Evolutionary conservation across 768 basidiomycete species (phyloP), one percentile per base, ranked within the genome.

Genomic region (Kwoniella sp.): DNA sequence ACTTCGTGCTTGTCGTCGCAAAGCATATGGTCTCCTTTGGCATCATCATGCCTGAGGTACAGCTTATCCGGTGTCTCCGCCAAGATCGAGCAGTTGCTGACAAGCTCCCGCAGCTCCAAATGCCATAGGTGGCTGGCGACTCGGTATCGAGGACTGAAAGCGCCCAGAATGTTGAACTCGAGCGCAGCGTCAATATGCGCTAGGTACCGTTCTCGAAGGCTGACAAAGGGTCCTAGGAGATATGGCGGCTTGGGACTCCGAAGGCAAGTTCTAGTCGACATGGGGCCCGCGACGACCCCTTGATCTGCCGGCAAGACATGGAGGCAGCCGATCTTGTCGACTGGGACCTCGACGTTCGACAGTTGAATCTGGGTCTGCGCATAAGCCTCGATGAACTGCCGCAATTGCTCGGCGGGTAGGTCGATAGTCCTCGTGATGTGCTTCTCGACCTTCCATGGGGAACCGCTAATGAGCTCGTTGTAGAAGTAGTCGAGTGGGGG

Each of bases 1-100:
- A 77, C 65, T 41, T 72, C 55, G 54, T 61, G 52, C 11, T 72
- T 57, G 11, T 68, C 61, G 50, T 75, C 69, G 29, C 75, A 68
- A 37, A 80, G 59, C 12, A 73, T 65, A 17, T 79, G 75, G 66
- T 70, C 75, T 17, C 70, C 77, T 31, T 68, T 71, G 28, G 67
- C 63, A 25, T 76, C 62, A 50, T 34, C 57, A 52, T 74, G 71
- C 47, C 63, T 66, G 38, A 75, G 56, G 38, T 45, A 73, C 52
- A 70, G 69, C 8, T 53, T 25, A 1, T 56, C 54, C 7, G 52
- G 57, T 12, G 34, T 26, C 25, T 56, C 47, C 4, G 12, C 29
- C 50, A 69, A 41, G 0, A 51, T 31, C 25, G 37, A 5, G 22
- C 41, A 65, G 20, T 8, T 4, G 29, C n/a, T 12, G 17, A 69